Base-by-base conservation (phyloP, 2,329 filamentous ascomycete genomes). In the Fusarium humuli region DNA sequence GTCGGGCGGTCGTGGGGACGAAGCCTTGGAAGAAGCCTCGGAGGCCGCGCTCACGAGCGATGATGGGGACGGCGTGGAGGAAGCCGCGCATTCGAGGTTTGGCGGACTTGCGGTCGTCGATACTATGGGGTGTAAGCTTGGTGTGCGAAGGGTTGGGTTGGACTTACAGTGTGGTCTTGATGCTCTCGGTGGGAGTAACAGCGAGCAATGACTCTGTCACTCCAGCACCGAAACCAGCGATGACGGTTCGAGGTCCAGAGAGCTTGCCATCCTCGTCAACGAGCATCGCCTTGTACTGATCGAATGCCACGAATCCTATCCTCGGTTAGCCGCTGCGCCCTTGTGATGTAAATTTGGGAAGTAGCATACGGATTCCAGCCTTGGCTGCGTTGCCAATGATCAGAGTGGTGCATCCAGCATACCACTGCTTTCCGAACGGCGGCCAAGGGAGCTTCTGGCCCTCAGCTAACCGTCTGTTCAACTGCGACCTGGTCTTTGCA, bases 341-440 rank as follows among this genome's bases (percentile, higher is more conserved):
- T 48, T 25, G n/a, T 14, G 34, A 11, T 7, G 3, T 13, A 23
- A 13, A 11, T 1, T 23, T 25, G 25, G 32, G 37, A 25, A 14
- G 29, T 23, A 34, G n/a, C 91, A 66, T 87, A 94, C 94, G 91
- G 69, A 98, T 97, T 64, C 94, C 96, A 40, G 96, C 96, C 84
- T 99, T 99, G 79, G 96, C 87, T 56, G 94, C 97, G 83, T 99
- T 99, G 66, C 96, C 96, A 73, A 98, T 94, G 64, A 99, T 97
- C 78, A 98, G 83, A 29, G 96, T 98, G 48, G 96, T 98, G 83
- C 96, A 99, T 40, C 96, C 96, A 14, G 96, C 95, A 81, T 99
- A 99, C 96, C 96, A 99, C 81, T 97, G 94, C 74, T 83, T 85
- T 50, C 96, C 96, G 77, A 98, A 98, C 13, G 93, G 93, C 45